Evolutionary conservation across 2,329 filamentous ascomycete species (phyloP).

Genomic region (Hysterium pulicare): DNA sequence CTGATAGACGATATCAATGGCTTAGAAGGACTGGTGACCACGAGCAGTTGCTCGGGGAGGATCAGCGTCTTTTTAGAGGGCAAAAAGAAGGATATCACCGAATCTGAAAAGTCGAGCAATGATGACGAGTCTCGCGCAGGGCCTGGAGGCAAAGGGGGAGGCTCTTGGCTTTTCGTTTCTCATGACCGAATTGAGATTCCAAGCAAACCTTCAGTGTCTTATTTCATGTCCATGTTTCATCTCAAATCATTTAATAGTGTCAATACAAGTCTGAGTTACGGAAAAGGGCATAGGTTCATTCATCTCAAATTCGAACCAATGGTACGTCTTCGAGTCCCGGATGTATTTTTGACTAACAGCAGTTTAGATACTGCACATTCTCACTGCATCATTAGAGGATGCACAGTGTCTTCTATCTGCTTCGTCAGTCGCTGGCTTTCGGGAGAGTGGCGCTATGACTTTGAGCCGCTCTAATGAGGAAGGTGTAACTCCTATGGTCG

Average conservation of each 20-base stretch:
- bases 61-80: constrained; percentile 88
- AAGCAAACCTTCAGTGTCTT: constrained; percentile 6
- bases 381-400: constrained; percentile 70
- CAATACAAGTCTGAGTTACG: constrained; percentile 5
- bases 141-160: constrained; percentile 80
- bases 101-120: constrained; percentile 8
- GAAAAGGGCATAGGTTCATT: constrained; percentile 49
- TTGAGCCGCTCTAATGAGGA: constrained; percentile 42
- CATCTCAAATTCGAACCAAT: constrained; percentile 95
- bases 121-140: constrained; percentile 48
- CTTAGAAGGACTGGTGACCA: constrained; percentile 75
- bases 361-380: constrained; percentile 77
- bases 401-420: constrained; percentile 74
- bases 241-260: constrained; percentile 21
- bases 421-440: constrained; percentile 78
- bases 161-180: constrained; percentile 82
- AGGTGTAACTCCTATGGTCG: constrained; percentile 68
- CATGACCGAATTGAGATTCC: constrained; percentile 63
- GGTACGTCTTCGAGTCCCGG: constrained; percentile 52
- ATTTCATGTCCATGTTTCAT: constrained; percentile 36
- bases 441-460: constrained; percentile 82
- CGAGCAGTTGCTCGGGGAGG: constrained; percentile 86
- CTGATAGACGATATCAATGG: constrained; percentile 77
- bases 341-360: constrained; percentile 17
- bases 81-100: constrained; percentile 42